Conservation (phyloP, 331 rosid genomes). For the Malus hybrid region DNA sequence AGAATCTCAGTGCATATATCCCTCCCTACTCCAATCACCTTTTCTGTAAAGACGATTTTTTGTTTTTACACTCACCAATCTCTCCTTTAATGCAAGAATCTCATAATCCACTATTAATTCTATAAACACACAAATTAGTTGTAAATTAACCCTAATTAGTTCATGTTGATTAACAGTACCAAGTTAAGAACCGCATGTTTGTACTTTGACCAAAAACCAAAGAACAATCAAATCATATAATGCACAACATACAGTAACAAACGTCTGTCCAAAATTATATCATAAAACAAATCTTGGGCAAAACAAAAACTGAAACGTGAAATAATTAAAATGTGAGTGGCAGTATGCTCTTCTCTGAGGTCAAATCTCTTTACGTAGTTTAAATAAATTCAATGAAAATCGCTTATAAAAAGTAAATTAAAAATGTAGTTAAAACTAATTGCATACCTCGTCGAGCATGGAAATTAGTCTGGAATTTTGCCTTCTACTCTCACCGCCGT, state of each 20-base stretch:
- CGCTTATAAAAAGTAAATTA: background rate
- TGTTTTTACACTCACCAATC: slow-evolving; percentile 26
- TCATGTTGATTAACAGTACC: background rate
- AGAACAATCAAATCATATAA: background rate
- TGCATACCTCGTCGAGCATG: slow-evolving; percentile 78
- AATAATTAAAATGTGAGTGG: no score
- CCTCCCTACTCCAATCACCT: slow-evolving; percentile 46
- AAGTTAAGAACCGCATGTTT: background rate
- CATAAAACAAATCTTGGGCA: background rate
- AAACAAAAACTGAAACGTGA: background rate
- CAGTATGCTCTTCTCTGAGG: no score
- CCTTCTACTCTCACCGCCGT: slow-evolving; percentile 30
- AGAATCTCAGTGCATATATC: slow-evolving; percentile 52
- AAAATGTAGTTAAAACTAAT: background rate
- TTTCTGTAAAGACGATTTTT: slow-evolving; percentile 36
- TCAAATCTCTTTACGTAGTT: background rate
- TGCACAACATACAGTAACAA: background rate
- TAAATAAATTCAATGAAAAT: no score
- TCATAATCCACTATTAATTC: slow-evolving; percentile 5
- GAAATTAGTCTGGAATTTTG: slow-evolving; percentile 55
- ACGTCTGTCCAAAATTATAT: background rate
- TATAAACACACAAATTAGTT: background rate
- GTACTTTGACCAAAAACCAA: background rate
- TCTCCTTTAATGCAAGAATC: slow-evolving; percentile 39
- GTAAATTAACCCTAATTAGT: background rate